Conservation (phyloP, 768 basidiomycete species). For the Cubamyces lactineus region DNA sequence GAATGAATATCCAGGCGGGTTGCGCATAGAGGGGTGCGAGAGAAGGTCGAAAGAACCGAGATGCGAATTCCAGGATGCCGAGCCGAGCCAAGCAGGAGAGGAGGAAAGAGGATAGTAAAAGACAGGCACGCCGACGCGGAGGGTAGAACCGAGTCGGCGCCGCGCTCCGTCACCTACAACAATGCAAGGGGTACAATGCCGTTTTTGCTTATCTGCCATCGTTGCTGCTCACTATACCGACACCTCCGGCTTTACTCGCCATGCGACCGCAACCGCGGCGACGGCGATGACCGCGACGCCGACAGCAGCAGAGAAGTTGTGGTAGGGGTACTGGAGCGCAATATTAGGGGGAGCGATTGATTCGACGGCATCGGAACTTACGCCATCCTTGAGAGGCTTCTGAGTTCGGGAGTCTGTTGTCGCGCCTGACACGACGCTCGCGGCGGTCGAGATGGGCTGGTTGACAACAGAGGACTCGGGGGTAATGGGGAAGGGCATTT, state of each 20-base stretch:
- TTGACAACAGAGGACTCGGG: slow-evolving; percentile 35
- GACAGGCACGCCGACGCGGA: not conserved
- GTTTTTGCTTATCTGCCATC: slow-evolving; percentile 11
- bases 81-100: not conserved
- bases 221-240: slow-evolving; percentile 21
- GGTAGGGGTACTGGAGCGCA: slow-evolving; percentile 34
- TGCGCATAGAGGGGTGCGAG: not conserved
- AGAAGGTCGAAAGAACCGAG: not conserved
- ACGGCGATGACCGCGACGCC: slow-evolving; percentile 69
- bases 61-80: slow-evolving; percentile 20
- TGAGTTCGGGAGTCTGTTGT: slow-evolving; percentile 28
- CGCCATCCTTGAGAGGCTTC: slow-evolving; percentile 29
- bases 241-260: slow-evolving; percentile 60
- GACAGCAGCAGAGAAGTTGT: slow-evolving; percentile 51
- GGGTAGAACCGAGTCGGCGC: not conserved
- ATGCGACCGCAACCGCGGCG: slow-evolving; percentile 73
- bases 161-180: slow-evolving; percentile 14
- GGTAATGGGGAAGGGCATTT: slow-evolving; percentile 33
- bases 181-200: slow-evolving; percentile 15
- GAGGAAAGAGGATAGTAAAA: not conserved
- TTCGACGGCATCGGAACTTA: slow-evolving; percentile 20
- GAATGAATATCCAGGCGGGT: slow-evolving; percentile 6
- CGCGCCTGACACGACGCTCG: slow-evolving; percentile 21
- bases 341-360: slow-evolving; percentile 6
- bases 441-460: slow-evolving; percentile 29